Evolutionary conservation across 176 grass and related monocot species (phyloP).

Genomic region (Avena atlantica): DNA sequence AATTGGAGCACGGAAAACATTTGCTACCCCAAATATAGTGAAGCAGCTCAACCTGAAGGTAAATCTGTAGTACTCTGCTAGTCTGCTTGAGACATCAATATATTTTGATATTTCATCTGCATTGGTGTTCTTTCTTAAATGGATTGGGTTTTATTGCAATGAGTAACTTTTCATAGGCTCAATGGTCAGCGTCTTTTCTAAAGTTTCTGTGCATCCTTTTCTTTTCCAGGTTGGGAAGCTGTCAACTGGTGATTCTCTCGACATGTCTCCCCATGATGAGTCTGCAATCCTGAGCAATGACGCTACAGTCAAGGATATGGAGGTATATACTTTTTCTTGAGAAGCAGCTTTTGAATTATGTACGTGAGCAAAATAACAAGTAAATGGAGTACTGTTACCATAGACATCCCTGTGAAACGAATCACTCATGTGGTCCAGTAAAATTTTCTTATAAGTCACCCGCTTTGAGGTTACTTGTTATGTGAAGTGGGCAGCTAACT

Average conservation of each 20-base stretch:
- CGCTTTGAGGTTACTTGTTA: too few relatives aligned
- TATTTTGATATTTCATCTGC: not conserved
- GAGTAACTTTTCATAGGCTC: not conserved
- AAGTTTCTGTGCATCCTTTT: not conserved
- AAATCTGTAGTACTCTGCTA: not conserved
- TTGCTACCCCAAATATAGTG: conserved; percentile 65
- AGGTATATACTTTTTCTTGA: conserved; percentile 57
- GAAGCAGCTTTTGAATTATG: conserved; percentile 2
- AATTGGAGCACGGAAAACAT: conserved; percentile 68
- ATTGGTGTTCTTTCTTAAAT: not conserved
- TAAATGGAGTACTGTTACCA: not conserved
- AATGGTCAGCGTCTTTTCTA: not conserved
- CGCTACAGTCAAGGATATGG: conserved; percentile 96
- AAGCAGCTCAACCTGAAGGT: conserved; percentile 86
- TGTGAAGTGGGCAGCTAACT: too few relatives aligned
- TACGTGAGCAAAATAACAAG: too few relatives aligned
- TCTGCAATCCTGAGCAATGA: conserved; percentile 70
- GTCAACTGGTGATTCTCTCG: conserved; percentile 95
- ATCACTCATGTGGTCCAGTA: too few relatives aligned
- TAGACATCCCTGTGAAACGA: too few relatives aligned
- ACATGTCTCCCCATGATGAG: conserved; percentile 85
- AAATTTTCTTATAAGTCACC: too few relatives aligned
- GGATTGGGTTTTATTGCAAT: not conserved
- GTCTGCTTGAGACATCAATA: not conserved
- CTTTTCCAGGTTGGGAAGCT: conserved; percentile 76